Base-by-base conservation (phyloP, 176 grass and related monocot species). In the Cenchrus purpureus region DNA sequence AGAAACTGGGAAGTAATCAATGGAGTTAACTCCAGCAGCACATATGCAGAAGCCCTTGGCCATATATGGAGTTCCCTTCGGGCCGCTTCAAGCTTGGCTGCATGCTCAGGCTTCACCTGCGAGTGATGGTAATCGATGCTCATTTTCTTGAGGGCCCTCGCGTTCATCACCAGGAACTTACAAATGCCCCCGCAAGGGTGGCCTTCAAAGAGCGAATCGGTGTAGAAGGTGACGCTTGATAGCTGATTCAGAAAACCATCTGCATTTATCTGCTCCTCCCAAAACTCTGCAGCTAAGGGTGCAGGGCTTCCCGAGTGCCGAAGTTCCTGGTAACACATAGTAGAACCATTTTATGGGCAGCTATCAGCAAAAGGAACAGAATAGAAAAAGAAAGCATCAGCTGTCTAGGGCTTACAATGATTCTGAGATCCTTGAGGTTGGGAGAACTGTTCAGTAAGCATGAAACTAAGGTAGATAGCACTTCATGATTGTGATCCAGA, bases 401-500 rank as follows among this genome's bases (percentile, higher is more conserved):
- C 1, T n/a, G 7, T 42, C 12, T 64, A 6, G 17, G 54, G 25
- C 80, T 78, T 46, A 46, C 81, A 68, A n/a, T 28, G 63, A 89
- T 85, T 80, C 17, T 73, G 31, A 85, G 64, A 64, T 89, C 46
- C 67, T 50, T 74, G 48, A 85, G 83, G 69, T 85, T 71, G 5
- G 87, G 76, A 49, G 87, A 85, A 57, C 82, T 89, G 32, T 89
- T 80, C 53, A 89, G 75, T 67, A 89, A 62, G 70, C 87, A 89
- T 56, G 75, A 89, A 58, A 89, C 14, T 5, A 74, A 40, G 12
- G 5, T 68, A 34, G 60, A 71, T 40, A 85, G 45, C 42, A 56
- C 17, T 64, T 29, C n/a, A 29, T 78, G 65, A 2, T 88, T 79
- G 66, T 71, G 7, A 12, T 76, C 65, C 80, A 83, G 68, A 53